Conservation (phyloP, 78 protist genomes). For the Dictyostelium brefeldianum region DNA sequence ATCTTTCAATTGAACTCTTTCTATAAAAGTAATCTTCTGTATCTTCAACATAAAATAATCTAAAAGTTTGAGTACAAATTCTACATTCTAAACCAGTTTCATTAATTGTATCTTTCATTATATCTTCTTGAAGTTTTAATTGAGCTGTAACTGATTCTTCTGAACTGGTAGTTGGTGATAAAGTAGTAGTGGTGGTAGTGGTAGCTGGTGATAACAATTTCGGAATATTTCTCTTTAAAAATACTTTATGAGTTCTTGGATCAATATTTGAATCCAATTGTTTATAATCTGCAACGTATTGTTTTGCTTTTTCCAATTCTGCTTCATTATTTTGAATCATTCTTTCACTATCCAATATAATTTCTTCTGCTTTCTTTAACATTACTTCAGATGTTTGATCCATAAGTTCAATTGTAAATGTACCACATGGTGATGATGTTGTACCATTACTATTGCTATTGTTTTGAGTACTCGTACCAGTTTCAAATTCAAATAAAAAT, state of each 20-base stretch:
- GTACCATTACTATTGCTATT: neutral
- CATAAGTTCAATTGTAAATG: slow-evolving; percentile 67
- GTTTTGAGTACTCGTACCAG: neutral
- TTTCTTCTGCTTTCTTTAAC: slow-evolving; percentile 69
- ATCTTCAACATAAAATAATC: slow-evolving; percentile 84
- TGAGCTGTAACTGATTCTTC: neutral
- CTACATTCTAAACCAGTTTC: slow-evolving; percentile 79
- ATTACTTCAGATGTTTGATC: slow-evolving; percentile 50
- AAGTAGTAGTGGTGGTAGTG: neutral
- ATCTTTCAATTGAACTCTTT: slow-evolving; percentile 18
- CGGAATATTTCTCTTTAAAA: slow-evolving; percentile 49
- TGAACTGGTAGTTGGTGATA: neutral
- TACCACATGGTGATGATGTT: slow-evolving; percentile 29
- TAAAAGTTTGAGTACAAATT: slow-evolving; percentile 77
- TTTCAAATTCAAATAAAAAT: slow-evolving; percentile 80
- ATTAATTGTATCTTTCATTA: slow-evolving; percentile 34
- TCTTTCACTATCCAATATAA: slow-evolving; percentile 39
- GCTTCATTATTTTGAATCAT: slow-evolving; percentile 29
- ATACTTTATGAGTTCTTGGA: slow-evolving; percentile 65
- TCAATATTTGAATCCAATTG: slow-evolving; percentile 68
- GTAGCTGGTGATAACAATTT: neutral
- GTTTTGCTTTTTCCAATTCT: slow-evolving; percentile 61
- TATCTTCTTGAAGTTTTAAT: slow-evolving; percentile 11
- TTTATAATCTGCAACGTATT: slow-evolving; percentile 55
- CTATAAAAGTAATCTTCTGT: slow-evolving; percentile 83